Percentiles rank a stretch among this genome's conserved stretches.
These are phyloP conservation scores for Eimeria maxima DNA, from an alignment of 169 alveolate genomes.

Conservation along the genomic window DNA sequence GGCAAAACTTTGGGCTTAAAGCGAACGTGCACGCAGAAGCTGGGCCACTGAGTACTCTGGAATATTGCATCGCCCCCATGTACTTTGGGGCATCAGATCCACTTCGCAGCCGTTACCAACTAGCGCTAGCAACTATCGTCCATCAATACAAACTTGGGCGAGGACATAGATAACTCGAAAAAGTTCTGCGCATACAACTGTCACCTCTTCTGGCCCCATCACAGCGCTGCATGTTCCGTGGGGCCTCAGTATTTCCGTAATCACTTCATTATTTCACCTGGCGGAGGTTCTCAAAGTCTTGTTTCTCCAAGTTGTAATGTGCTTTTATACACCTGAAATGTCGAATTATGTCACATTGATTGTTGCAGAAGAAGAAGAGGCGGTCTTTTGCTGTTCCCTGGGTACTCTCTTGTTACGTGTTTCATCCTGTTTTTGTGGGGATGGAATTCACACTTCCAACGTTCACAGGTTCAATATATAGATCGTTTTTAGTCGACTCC, in stretches of 20 bases:
- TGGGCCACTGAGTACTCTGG: too few relatives aligned
- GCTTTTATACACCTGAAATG: neutral
- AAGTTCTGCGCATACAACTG: neutral
- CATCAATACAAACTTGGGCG: neutral
- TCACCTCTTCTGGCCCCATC: neutral
- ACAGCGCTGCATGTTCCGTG: neutral
- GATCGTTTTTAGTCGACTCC: neutral
- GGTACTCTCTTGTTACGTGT: neutral
- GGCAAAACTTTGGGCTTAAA: neutral
- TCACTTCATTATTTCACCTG: neutral
- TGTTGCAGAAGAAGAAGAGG: neutral
- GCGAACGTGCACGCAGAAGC: too few relatives aligned
- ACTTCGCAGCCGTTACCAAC: neutral
- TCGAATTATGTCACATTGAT: neutral
- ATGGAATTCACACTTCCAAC: neutral
- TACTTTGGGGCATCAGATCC: neutral
- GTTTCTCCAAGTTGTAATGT: neutral
- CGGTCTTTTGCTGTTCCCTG: neutral
- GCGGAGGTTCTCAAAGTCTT: neutral
- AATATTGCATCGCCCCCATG: neutral
- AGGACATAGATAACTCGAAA: neutral
- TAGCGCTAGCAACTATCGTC: neutral
- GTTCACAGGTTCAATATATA: neutral
- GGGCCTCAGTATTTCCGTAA: neutral
- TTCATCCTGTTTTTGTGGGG: neutral